Conservation (phyloP, 148 eudicot species). For the Vaccinium darrowii region DNA sequence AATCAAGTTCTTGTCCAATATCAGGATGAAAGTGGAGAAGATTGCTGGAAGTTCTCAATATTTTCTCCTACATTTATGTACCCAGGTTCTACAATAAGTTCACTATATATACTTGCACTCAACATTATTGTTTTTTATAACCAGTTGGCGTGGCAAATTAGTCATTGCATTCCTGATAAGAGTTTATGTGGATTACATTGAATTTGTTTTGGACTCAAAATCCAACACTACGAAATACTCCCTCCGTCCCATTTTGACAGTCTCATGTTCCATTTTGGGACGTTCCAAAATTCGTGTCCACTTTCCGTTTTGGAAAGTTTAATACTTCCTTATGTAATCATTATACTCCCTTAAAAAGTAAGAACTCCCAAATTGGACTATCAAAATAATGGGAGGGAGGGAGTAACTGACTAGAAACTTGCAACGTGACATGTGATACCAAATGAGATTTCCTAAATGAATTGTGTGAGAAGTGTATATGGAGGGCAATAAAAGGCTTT, state of each 20-base stretch:
- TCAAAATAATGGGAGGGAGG: too few relatives aligned
- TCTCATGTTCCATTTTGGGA: too few relatives aligned
- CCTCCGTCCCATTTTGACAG: too few relatives aligned
- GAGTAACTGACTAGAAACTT: neutral
- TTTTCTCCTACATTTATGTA: conserved; percentile 87
- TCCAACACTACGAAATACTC: neutral
- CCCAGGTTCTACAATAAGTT: conserved; percentile 58
- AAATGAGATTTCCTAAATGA: neutral
- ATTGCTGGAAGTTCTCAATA: conserved; percentile 74
- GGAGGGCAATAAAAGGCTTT: neutral
- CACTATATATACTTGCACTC: neutral
- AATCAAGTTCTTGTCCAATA: conserved; percentile 8
- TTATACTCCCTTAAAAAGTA: too few relatives aligned
- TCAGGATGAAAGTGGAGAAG: conserved; percentile 92
- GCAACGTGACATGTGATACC: neutral
- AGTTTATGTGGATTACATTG: neutral
- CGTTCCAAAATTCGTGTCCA: too few relatives aligned
- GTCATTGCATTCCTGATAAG: neutral
- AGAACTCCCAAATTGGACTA: too few relatives aligned
- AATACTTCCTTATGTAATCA: too few relatives aligned
- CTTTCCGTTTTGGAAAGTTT: too few relatives aligned
- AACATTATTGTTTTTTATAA: neutral
- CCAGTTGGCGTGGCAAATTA: neutral
- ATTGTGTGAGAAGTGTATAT: neutral
- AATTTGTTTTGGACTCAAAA: neutral